Percentiles rank a stretch among this genome's conserved stretches.
These are phyloP conservation scores for Kluyveromyces wickerhamii DNA, from an alignment of 805 yeast species.

Conservation along the genomic window DNA sequence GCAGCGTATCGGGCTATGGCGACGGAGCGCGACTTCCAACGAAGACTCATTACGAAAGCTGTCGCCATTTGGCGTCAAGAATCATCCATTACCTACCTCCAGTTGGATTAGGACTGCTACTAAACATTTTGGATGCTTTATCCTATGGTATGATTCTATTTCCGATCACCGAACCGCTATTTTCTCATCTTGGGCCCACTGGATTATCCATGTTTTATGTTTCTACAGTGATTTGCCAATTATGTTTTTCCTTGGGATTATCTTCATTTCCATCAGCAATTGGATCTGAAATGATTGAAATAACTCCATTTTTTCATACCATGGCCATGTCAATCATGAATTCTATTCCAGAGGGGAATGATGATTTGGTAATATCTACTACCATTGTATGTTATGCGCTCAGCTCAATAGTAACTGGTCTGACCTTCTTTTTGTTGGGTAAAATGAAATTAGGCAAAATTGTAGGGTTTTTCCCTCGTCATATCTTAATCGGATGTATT, in stretches of 20 bases:
- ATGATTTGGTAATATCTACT: conserved; percentile 70
- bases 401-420: conserved; percentile 80
- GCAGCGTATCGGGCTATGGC: neutral
- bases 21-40: no score
- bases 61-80: neutral
- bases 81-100: conserved; percentile 47
- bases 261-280: conserved; percentile 85
- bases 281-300: conserved; percentile 97
- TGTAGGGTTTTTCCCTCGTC: conserved; percentile 94
- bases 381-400: conserved; percentile 79
- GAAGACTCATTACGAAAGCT: conserved; percentile 1
- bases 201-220: conserved; percentile 93
- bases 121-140: conserved; percentile 86
- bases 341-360: conserved; percentile 25
- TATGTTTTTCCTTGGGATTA: conserved; percentile 83
- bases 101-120: conserved; percentile 72
- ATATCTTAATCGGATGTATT: conserved; percentile 91
- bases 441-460: conserved; percentile 72
- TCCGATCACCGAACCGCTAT: conserved; percentile 76
- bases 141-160: conserved; percentile 97
- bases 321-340: conserved; percentile 73
- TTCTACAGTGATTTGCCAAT: conserved; percentile 82
- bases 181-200: conserved; percentile 72
- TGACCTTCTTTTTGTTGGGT: conserved; percentile 71
- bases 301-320: conserved; percentile 95